phyloP scores from a whole-genome alignment of 139 green algal species.

The Chlamydomonas incerta region DNA sequence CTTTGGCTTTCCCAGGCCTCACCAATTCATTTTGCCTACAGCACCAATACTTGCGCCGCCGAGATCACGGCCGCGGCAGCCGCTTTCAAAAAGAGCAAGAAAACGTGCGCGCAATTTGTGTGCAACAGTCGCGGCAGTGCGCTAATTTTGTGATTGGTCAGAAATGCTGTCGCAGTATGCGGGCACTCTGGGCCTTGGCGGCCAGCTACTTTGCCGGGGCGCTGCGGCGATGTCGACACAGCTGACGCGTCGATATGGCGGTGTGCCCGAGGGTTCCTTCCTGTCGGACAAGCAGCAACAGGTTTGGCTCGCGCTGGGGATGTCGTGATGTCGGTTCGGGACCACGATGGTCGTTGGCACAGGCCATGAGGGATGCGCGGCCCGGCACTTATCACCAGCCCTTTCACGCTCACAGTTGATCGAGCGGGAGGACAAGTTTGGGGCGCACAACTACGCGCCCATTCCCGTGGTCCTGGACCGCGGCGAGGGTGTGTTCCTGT shows the following conservation, averaged over 20 bases:
- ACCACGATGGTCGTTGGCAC: too few relatives aligned
- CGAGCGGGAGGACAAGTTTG: conserved; percentile 82
- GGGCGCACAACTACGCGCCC: conserved; percentile 94
- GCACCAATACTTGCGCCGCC: too few relatives aligned
- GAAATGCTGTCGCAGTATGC: conserved; percentile 22
- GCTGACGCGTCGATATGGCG: not conserved
- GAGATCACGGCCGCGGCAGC: too few relatives aligned
- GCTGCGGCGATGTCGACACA: conserved; percentile 1
- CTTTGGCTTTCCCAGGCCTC: too few relatives aligned
- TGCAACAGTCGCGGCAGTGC: too few relatives aligned
- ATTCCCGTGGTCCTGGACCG: conserved; percentile 88
- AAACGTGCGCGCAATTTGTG: too few relatives aligned
- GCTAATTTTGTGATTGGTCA: too few relatives aligned
- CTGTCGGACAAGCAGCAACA: conserved; percentile 8
- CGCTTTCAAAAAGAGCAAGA: too few relatives aligned
- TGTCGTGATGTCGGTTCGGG: not conserved
- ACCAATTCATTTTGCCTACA: too few relatives aligned
- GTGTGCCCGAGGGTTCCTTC: not conserved
- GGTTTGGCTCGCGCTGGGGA: not conserved
- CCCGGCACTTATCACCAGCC: not conserved
- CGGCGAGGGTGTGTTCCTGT: conserved; percentile 83
- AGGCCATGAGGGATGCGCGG: not conserved
- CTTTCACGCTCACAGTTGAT: conserved; percentile 71
- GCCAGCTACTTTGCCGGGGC: not conserved
- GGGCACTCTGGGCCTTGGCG: not conserved